A percentile compares a stretch with the other conserved stretches of the same genome.
phyloP scores from a whole-genome alignment of 2,329 filamentous ascomycete genomes.

The Colletotrichum lentis region DNA sequence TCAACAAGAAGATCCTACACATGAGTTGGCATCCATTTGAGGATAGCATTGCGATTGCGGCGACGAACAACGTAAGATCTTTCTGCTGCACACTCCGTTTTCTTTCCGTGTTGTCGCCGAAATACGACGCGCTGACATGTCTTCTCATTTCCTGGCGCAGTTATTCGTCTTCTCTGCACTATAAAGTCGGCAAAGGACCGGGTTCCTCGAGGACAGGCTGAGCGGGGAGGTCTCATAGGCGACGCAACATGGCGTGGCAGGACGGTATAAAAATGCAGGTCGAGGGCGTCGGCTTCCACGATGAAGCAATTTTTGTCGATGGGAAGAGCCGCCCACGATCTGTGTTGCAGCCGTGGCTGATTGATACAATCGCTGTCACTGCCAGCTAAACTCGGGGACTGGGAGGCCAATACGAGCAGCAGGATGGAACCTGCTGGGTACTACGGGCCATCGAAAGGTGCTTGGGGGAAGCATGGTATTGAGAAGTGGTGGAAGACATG shows the following conservation, averaged over 20 bases:
- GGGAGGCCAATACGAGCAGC: conserved; percentile 15
- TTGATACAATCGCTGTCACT: conserved; percentile 10
- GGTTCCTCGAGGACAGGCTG: not conserved
- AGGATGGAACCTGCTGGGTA: conserved; percentile 17
- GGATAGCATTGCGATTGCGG: conserved; percentile 98
- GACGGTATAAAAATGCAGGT: conserved; percentile 1
- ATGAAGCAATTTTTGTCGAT: not conserved
- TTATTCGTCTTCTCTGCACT: conserved; percentile 82
- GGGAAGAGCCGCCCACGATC: not conserved
- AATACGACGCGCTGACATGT: not conserved
- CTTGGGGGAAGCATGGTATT: conserved; percentile 6
- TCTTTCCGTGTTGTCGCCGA: too few species aligned
- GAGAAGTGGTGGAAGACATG: conserved; percentile 15
- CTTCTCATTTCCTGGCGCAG: conserved; percentile 52
- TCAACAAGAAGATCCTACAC: conserved; percentile 99
- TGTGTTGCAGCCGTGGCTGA: conserved; percentile 6
- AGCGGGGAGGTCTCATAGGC: not conserved
- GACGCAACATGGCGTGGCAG: conserved; percentile 12
- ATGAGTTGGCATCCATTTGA: conserved; percentile 99
- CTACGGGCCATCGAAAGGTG: conserved; percentile 22
- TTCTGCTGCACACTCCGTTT: not conserved
- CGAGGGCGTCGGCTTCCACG: conserved; percentile 8
- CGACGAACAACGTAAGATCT: conserved; percentile 95
- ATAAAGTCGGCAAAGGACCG: conserved; percentile 50
- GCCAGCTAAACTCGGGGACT: conserved; percentile 8